Conservation (phyloP, 345 rosid genomes). For the Eutrema heterophyllum region DNA sequence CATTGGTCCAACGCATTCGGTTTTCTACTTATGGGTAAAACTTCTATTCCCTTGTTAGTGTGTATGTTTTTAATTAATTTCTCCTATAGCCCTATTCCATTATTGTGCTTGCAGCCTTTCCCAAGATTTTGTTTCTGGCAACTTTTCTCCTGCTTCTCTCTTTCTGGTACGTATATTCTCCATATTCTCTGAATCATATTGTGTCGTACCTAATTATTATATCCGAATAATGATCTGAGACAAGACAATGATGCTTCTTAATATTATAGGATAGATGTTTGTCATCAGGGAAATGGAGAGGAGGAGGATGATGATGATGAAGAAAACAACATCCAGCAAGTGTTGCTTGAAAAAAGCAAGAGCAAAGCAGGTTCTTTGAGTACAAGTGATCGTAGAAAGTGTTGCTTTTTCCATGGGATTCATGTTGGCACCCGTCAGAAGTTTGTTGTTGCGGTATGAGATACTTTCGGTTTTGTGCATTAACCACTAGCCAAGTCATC, state of each 20-base stretch:
- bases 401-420: conserved; percentile 45
- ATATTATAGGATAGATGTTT: conserved; percentile 67
- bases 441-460: conserved; percentile 48
- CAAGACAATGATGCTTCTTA: conserved; percentile 2
- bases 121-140: conserved; percentile 50
- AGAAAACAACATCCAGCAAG: conserved; percentile 37
- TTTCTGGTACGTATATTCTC: conserved; percentile 48
- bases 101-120: conserved; percentile 49
- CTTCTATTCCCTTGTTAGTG: background rate
- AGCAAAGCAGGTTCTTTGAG: conserved; percentile 34
- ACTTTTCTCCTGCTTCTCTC: conserved; percentile 56
- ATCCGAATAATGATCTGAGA: background rate
- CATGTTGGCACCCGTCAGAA: conserved; percentile 58
- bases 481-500: background rate
- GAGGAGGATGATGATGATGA: conserved; percentile 36
- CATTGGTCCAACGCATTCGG: conserved; percentile 33
- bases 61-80: background rate
- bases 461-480: background rate
- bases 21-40: conserved; percentile 32
- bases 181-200: background rate
- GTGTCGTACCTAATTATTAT: background rate
- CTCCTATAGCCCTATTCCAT: background rate
- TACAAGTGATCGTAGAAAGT: conserved; percentile 32
- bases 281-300: conserved; percentile 63
- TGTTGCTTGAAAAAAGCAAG: conserved; percentile 40